Percentiles rank a stretch among this genome's conserved stretches.
Evolutionary conservation across 495 filamentous ascomycete genomes (phyloP).

Genomic region (Penicillium soppii): DNA sequence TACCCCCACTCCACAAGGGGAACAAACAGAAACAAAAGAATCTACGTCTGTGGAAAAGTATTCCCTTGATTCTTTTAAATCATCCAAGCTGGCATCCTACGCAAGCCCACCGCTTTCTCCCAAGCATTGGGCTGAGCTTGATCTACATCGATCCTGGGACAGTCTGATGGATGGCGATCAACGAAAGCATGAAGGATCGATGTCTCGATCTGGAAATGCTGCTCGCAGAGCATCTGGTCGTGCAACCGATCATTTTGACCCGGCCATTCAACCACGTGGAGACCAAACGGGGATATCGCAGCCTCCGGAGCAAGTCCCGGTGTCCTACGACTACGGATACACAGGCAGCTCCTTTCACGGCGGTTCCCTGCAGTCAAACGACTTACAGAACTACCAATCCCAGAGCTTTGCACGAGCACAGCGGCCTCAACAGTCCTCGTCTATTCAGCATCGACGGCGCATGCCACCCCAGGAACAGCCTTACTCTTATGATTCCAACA

Average conservation of each 20-base stretch:
- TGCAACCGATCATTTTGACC: conserved; percentile 35
- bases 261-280: conserved; percentile 39
- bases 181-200: conserved; percentile 59
- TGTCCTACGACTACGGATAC: conserved; percentile 48
- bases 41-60: background rate
- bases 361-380: conserved; percentile 40
- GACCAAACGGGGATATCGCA: conserved; percentile 35
- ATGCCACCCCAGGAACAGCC: conserved; percentile 7
- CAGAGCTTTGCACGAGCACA: conserved; percentile 32
- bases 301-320: conserved; percentile 29
- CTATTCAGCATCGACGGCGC: conserved; percentile 17
- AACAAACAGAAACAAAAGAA: background rate
- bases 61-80: background rate
- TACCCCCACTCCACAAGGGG: background rate
- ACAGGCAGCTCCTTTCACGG: conserved; percentile 38
- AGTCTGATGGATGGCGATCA: conserved; percentile 69
- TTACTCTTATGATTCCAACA: conserved; percentile 56
- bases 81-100: conserved; percentile 60
- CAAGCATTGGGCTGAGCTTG: conserved; percentile 51
- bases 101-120: conserved; percentile 58
- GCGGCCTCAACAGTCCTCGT: conserved; percentile 25
- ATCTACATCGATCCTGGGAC: conserved; percentile 45
- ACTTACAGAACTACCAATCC: conserved; percentile 45
- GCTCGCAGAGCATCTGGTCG: conserved; percentile 19
- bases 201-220: conserved; percentile 24